phyloP scores from a whole-genome alignment of 169 alveolate species.

The Eimeria praecox region DNA sequence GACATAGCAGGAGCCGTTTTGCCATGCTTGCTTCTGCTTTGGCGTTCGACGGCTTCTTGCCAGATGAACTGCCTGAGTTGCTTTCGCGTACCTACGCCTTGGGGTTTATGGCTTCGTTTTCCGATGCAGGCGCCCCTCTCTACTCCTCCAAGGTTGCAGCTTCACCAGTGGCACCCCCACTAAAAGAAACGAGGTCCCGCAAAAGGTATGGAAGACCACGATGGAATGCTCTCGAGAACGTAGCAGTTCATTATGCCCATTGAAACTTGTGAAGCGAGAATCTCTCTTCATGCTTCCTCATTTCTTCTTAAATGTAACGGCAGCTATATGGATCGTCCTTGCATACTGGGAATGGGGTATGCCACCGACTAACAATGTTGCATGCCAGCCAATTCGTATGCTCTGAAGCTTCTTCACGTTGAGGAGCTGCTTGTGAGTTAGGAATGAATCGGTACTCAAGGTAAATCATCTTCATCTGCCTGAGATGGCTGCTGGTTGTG shows the following conservation, averaged over 20 bases:
- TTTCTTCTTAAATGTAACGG: background rate
- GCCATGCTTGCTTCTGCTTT: background rate
- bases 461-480: background rate
- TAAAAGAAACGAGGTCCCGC: constrained; percentile 1
- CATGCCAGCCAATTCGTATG: background rate
- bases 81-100: background rate
- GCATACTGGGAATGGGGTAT: background rate
- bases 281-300: background rate
- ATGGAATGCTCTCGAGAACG: background rate
- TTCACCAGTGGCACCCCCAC: background rate
- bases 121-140: background rate
- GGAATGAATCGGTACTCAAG: background rate
- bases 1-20: background rate
- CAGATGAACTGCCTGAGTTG: background rate
- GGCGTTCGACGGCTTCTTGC: background rate
- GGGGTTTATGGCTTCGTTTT: background rate
- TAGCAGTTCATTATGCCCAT: background rate
- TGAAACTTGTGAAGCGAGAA: background rate
- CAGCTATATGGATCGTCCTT: background rate
- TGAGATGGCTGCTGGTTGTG: background rate
- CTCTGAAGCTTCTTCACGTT: background rate
- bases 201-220: background rate
- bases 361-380: too few species aligned
- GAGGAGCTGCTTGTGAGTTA: background rate
- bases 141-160: background rate